Conservation (phyloP, 345 rosid species). For the Camelina hispida region DNA sequence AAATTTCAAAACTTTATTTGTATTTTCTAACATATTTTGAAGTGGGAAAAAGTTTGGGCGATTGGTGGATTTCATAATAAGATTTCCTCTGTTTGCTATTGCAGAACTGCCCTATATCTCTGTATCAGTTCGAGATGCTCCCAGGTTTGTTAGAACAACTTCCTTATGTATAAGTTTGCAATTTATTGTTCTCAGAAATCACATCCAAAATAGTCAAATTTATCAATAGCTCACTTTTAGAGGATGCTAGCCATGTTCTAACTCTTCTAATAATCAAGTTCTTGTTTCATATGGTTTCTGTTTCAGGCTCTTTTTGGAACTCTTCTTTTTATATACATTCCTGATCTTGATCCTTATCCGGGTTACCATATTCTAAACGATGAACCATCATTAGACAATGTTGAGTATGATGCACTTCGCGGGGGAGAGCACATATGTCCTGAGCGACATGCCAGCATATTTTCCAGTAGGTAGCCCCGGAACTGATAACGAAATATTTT, state of each 20-base stretch:
- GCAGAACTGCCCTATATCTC: conserved; percentile 63
- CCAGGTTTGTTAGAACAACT: conserved; percentile 63
- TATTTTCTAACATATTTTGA: not conserved
- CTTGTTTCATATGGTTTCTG: conserved; percentile 18
- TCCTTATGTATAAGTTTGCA: conserved; percentile 9
- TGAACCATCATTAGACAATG: conserved; percentile 55
- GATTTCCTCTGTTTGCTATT: conserved; percentile 31
- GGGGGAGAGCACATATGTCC: conserved; percentile 83
- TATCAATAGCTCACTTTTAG: too few species aligned
- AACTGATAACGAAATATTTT: not conserved
- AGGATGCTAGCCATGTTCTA: not conserved
- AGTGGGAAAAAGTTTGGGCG: not conserved
- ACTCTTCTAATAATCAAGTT: not conserved
- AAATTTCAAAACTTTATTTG: not conserved
- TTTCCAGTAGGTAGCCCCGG: conserved; percentile 74
- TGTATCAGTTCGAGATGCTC: conserved; percentile 64
- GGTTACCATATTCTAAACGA: conserved; percentile 58
- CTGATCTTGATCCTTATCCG: conserved; percentile 70
- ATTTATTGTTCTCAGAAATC: conserved; percentile 15
- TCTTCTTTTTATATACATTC: conserved; percentile 72
- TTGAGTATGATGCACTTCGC: conserved; percentile 76
- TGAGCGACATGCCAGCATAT: conserved; percentile 66
- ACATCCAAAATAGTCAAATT: conserved; percentile 1
- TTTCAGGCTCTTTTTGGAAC: conserved; percentile 76
- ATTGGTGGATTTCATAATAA: conserved; percentile 25